These are phyloP conservation scores for Chlorella sp. DNA, from an alignment of 139 green algal genomes.

Conservation along the genomic window DNA sequence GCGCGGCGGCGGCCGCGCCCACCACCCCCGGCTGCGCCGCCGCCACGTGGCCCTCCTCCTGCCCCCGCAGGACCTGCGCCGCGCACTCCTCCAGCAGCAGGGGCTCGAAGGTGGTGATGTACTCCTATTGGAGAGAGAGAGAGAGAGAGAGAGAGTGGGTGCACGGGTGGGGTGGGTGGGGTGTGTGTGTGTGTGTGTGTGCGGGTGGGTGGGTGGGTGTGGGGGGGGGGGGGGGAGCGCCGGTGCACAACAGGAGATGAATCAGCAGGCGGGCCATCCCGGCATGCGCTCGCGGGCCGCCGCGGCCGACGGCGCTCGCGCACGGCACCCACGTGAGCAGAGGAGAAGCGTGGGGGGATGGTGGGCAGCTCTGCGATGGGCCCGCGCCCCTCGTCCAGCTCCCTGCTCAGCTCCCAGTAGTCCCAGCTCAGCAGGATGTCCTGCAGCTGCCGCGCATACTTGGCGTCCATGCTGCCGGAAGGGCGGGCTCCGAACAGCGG, in stretches of 20 bases:
- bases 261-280: no score
- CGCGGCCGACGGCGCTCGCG: no score
- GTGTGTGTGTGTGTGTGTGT: neutral
- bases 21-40: slow-evolving; percentile 54
- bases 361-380: slow-evolving; percentile 35
- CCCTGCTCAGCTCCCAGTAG: slow-evolving; percentile 72
- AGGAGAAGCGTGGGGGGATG: slow-evolving; percentile 63
- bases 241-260: no score
- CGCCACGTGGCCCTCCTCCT: slow-evolving; percentile 72
- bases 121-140: slow-evolving; percentile 6
- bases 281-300: no score
- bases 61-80: slow-evolving; percentile 68
- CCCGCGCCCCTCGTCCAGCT: slow-evolving; percentile 23
- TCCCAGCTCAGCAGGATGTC: slow-evolving; percentile 80
- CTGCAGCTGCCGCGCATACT: slow-evolving; percentile 16
- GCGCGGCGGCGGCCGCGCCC: neutral
- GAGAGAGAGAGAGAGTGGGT: neutral
- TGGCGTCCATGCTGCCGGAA: slow-evolving; percentile 20
- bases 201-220: no score
- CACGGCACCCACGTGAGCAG: no score
- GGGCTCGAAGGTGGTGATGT: slow-evolving; percentile 67
- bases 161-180: neutral
- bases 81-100: slow-evolving; percentile 85
- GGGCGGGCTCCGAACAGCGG: no score
- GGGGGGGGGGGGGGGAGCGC: no score